These are phyloP conservation scores for Zelopaecilomyces penicillatus DNA, from an alignment of 2,329 filamentous ascomycete species.

Conservation along the genomic window DNA sequence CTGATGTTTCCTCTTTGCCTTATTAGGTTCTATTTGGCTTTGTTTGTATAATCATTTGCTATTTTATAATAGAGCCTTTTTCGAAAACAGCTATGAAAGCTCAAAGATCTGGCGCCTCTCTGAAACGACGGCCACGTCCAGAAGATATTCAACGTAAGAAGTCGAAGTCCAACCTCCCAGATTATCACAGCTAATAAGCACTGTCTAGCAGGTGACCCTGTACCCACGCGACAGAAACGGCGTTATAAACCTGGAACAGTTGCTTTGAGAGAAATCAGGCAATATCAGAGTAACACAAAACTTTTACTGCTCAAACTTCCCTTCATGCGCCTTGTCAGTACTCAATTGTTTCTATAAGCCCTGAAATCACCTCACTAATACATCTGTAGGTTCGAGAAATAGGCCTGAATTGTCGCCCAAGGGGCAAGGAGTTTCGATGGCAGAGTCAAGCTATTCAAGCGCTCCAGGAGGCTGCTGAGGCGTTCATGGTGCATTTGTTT, in stretches of 20 bases:
- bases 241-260: constrained; percentile 73
- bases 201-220: constrained; percentile 59
- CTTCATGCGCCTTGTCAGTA: constrained; percentile 62
- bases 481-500: constrained; percentile 92
- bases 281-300: constrained; percentile 83
- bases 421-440: constrained; percentile 72
- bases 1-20: neutral
- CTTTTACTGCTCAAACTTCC: constrained; percentile 74
- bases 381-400: constrained; percentile 51
- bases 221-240: constrained; percentile 52
- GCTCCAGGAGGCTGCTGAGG: constrained; percentile 91
- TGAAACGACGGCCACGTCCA: constrained; percentile 19
- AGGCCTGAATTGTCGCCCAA: constrained; percentile 53
- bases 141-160: constrained; percentile 34
- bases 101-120: constrained; percentile 9
- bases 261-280: constrained; percentile 84
- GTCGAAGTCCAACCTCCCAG: neutral
- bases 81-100: neutral
- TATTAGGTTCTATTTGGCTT: neutral
- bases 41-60: neutral
- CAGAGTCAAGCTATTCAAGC: constrained; percentile 92
- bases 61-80: no score
- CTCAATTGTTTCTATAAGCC: no score
- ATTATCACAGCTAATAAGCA: constrained; percentile 13
- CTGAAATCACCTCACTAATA: neutral